Evolutionary conservation across 768 basidiomycete species (phyloP), one percentile per base, ranked within the genome.

Genomic region (Pisolithus sp.): DNA sequence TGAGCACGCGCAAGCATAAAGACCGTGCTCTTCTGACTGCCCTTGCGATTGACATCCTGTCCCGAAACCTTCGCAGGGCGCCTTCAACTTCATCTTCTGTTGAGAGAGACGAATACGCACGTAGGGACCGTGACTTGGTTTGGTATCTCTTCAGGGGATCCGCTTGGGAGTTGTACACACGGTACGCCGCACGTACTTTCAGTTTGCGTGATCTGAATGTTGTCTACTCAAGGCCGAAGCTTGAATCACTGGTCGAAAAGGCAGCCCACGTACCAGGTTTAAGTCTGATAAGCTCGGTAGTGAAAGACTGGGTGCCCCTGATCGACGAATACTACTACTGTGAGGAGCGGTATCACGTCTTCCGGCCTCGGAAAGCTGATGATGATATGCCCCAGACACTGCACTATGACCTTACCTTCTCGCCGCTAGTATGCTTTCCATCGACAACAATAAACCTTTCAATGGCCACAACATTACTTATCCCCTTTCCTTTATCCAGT

Each of bases 241-340:
- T 93, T 49, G 82, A 85, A 62, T 74, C 74, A 2, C 70, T 91
- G 55, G 82, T 80, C 30, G 69, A 79, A 55, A 71, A 65, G 40
- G 76, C 80, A 18, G 72, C 80, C 3, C 71, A 72, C 51, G 75
- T 74, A 42, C 89, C 89, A 15, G 47, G 91, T 24, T 61, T 93
- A 24, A 80, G 83, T n/a, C 63, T 90, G 45, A 67, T 89, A 38
- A 75, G 87, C 57, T 79, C 82, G 23, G 70, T 93, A 52, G 64
- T 89, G 52, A 83, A 81, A 56, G 89, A 91, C 61, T 93, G 91
- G 90, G 81, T 93, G 56, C 91, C 89, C 18, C 70, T 93, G 64
- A 88, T 93, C 54, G 82, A 93, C 64, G 87, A 89, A 62, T 93
- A 93, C 71, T 85, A 93, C 72, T 93, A 93, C 75, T 93, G 90